Base-by-base conservation (phyloP, 1,284 basidiomycete genomes). In the Retiboletus flavoniger region DNA sequence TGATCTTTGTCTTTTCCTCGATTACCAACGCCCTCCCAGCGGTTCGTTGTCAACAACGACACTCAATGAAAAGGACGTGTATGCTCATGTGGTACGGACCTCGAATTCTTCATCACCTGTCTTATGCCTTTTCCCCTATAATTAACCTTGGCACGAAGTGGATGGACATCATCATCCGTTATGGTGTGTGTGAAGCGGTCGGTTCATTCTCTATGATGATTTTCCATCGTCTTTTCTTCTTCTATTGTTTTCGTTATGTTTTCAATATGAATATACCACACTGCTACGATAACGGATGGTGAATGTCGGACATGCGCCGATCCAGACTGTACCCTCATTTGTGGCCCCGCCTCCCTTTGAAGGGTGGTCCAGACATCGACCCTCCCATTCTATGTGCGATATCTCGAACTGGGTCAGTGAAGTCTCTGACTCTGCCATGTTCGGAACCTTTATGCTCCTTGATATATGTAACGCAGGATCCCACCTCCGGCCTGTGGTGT, bases 221-320 rank as follows among this genome's bases (percentile, higher is more conserved):
- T 5, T n/a, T n/a, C 19, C 24, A 2, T 17, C 8, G 10, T 29
- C 21, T 7, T 35, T 19, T 39, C 7, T 49, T 43, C 4, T 17
- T 28, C 19, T 44, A 14, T 19, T 62, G 53, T 57, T 42, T 54
- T 54, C 28, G 4, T 49, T 54, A 32, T 54, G 4, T 4, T 17
- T 47, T 52, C 43, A 67, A 60, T 63, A 52, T 64, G 62, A 66
- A 55, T 64, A 65, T 63, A 64, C 38, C 59, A 38, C 21, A 31
- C 29, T 32, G 29, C 34, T 31, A 14, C 11, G 8, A 11, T 28
- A 14, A 21, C 4, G 4, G 17, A 26, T 24, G 11, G 24, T 8
- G 4, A n/a, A n/a, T 8, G 16, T 35, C 34, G 45, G 11, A n/a
- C 21, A 24, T 24, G 21, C 21, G 21, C 4, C 3, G 21, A 24